Base-by-base conservation (phyloP, 73 alveolate genomes). In the Breviolum minutum region DNA sequence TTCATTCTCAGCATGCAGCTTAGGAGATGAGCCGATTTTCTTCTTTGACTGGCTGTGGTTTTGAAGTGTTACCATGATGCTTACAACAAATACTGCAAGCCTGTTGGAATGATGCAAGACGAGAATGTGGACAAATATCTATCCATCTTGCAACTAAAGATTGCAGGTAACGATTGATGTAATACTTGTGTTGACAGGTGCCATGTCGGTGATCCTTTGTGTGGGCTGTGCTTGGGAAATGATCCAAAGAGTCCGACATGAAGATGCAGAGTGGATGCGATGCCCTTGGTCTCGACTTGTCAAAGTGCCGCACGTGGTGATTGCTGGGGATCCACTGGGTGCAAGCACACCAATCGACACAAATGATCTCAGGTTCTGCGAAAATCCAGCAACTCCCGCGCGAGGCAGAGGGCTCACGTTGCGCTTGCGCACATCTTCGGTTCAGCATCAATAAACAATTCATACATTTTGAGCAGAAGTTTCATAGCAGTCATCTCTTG, bases 191-290 rank as follows among this genome's bases (percentile, higher is more conserved):
- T 32, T 85, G 27, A 0, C 54, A 92, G 98, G 98, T 64, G 86
- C 30, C 22, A 73, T 92, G 90, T 92, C 98, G 81, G 27, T 92
- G 98, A 66, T 92, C 81, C 63, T 92, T 16, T 92, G 98, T 22
- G 54, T 92, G 82, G 98, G 98, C 63, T 92, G 98, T 16, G 98
- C 91, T 48, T 92, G 83, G 54, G 98, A 92, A 90, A 92, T 92
- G 98, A 8, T 92, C 32, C 91, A 62, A 30, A 29, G 98, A 17
- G 90, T 62, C 40, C 76, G 48, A 54, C 12, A 48, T 22, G 98
- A 92, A 66, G 27, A 22, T 32, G 90, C 30, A n/a, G 91, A 76
- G 27, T 92, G 98, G 98, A 92, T 92, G 98, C 81, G 32, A 60
- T 9, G 98, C 9, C 60, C 98, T 74, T 40, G 24, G 63, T 54